phyloP scores from a whole-genome alignment of 306 rosid genomes.

The Prunus davidiana region DNA sequence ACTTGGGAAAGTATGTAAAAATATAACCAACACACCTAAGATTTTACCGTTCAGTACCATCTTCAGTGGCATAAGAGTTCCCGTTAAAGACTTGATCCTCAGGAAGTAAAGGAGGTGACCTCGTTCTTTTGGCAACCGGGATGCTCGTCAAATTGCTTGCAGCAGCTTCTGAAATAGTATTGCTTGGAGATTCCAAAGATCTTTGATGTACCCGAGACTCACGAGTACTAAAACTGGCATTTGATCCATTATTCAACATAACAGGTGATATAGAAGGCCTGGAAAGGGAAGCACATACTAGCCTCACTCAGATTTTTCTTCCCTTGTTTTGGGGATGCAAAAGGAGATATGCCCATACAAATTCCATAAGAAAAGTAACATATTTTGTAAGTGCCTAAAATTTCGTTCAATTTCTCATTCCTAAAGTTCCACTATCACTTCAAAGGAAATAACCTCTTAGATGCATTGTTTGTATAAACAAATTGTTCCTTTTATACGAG shows the following conservation, averaged over 20 bases:
- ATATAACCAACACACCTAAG: conserved; percentile 18
- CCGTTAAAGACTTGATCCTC: conserved; percentile 43
- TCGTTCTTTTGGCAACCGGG: conserved; percentile 62
- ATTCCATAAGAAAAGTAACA: neutral
- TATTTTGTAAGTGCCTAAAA: neutral
- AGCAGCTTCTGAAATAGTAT: conserved; percentile 22
- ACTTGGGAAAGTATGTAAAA: conserved; percentile 12
- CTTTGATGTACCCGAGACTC: conserved; percentile 26
- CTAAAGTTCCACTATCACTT: neutral
- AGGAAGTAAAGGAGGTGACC: conserved; percentile 64
- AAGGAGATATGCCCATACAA: neutral
- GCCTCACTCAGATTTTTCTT: conserved; percentile 17
- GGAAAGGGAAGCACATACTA: conserved; percentile 24
- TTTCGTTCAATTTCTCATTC: neutral
- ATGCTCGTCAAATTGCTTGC: conserved; percentile 33
- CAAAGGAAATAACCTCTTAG: neutral
- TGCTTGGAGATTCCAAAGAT: conserved; percentile 22
- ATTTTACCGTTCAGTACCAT: conserved; percentile 71
- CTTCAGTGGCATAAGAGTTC: conserved; percentile 44
- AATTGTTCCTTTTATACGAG: neutral
- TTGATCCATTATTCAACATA: conserved; percentile 23
- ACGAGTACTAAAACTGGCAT: conserved; percentile 18
- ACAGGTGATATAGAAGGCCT: conserved; percentile 46
- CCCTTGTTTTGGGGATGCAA: neutral
- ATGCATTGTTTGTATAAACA: neutral